Percentiles rank a stretch among this genome's conserved stretches.
Conservation (phyloP, 2,329 filamentous ascomycete species). For the Bipolaris sorokiniana region DNA sequence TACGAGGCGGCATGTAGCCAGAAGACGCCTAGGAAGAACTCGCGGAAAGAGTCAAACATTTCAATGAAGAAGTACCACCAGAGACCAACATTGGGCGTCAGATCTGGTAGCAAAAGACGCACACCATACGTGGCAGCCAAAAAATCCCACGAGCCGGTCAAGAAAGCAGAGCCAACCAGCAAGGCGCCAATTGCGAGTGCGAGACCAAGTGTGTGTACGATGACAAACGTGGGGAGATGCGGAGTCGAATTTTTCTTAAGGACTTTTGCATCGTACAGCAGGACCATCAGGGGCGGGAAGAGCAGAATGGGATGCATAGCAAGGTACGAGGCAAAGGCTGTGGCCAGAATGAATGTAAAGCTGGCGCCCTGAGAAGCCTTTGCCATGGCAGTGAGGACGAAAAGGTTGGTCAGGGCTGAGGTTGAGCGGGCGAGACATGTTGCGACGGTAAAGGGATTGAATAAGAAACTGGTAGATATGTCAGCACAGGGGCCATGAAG, state of each 20-base stretch:
- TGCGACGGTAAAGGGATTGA: slow-evolving; percentile 92
- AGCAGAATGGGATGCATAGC: slow-evolving; percentile 91
- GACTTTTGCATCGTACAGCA: slow-evolving; percentile 66
- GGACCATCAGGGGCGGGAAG: slow-evolving; percentile 78
- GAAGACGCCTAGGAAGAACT: slow-evolving; percentile 97
- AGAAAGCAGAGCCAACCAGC: slow-evolving; percentile 72
- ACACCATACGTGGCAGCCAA: slow-evolving; percentile 89
- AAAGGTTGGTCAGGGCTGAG: slow-evolving; percentile 84
- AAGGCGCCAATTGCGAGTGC: slow-evolving; percentile 58
- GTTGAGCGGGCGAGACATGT: slow-evolving; percentile 91
- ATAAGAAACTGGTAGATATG: slow-evolving; percentile 71
- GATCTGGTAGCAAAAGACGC: slow-evolving; percentile 85
- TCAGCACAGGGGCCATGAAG: slow-evolving; percentile 19
- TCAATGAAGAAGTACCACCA: slow-evolving; percentile 99
- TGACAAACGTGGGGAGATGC: slow-evolving; percentile 57
- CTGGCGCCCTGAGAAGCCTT: slow-evolving; percentile 76
- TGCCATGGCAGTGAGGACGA: slow-evolving; percentile 81
- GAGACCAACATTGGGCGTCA: slow-evolving; percentile 92
- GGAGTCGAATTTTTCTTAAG: slow-evolving; percentile 37
- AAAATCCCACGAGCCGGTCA: slow-evolving; percentile 88
- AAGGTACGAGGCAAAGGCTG: slow-evolving; percentile 87
- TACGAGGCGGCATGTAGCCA: slow-evolving; percentile 95
- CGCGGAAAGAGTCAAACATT: slow-evolving; percentile 97
- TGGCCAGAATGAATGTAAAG: slow-evolving; percentile 78
- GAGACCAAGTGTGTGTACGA: slow-evolving; percentile 61